Conservation (phyloP, 108 stramenopile species). For the Cyclotella baltica region DNA sequence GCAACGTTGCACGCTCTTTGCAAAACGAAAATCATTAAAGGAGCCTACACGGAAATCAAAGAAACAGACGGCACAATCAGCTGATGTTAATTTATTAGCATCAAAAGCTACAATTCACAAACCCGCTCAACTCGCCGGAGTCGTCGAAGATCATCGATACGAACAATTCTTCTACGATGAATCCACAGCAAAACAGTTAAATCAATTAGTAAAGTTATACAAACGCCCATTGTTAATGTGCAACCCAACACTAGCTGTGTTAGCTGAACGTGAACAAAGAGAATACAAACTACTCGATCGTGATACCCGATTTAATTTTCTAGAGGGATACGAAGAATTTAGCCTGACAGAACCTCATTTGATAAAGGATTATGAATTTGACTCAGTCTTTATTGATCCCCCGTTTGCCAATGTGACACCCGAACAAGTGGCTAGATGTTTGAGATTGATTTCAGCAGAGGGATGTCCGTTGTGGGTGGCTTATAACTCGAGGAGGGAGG, state of each 20-base stretch:
- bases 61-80: no score
- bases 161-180: slow-evolving; percentile 50
- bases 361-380: slow-evolving; percentile 41
- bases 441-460: slow-evolving; percentile 29
- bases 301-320: slow-evolving; percentile 41
- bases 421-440: slow-evolving; percentile 33
- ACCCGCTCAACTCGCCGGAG: slow-evolving; percentile 29
- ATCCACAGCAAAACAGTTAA: slow-evolving; percentile 18
- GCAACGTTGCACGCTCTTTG: no score
- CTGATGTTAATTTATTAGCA: background rate
- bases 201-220: slow-evolving; percentile 34
- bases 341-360: slow-evolving; percentile 36
- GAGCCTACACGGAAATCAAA: no score
- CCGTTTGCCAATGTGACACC: slow-evolving; percentile 52
- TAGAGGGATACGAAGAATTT: slow-evolving; percentile 30
- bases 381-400: slow-evolving; percentile 49
- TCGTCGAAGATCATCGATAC: slow-evolving; percentile 39
- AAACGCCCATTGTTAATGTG: slow-evolving; percentile 34
- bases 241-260: slow-evolving; percentile 41
- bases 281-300: slow-evolving; percentile 43
- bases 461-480: slow-evolving; percentile 30
- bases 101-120: slow-evolving; percentile 16
- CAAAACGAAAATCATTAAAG: no score
- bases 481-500: slow-evolving; percentile 40
- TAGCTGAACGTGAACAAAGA: slow-evolving; percentile 33